A percentile compares a stretch with the other conserved stretches of the same genome.
These are phyloP conservation scores for Geranium incanum DNA, from an alignment of 441 rosid species.

Conservation along the genomic window DNA sequence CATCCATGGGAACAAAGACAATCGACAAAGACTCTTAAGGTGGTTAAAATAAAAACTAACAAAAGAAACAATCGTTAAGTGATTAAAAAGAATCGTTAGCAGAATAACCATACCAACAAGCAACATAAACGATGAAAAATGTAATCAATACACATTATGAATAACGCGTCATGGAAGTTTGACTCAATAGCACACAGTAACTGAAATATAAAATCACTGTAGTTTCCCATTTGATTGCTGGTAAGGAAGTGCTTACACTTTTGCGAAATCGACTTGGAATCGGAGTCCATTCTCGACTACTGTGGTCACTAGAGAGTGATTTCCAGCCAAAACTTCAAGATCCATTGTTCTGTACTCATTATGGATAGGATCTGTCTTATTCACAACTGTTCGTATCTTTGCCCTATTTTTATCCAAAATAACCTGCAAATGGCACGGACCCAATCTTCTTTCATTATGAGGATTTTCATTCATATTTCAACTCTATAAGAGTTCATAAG, in stretches of 20 bases:
- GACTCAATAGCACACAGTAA: background rate
- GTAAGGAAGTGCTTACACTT: constrained; percentile 48
- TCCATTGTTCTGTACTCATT: constrained; percentile 92
- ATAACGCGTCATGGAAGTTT: background rate
- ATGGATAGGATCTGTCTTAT: constrained; percentile 71
- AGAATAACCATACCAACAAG: background rate
- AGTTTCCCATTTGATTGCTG: constrained; percentile 14
- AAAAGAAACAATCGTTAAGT: background rate
- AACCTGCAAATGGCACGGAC: constrained; percentile 40
- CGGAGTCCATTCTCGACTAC: constrained; percentile 82
- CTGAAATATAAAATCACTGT: background rate
- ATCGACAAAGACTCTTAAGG: background rate
- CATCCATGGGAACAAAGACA: background rate
- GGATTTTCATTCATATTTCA: constrained; percentile 16
- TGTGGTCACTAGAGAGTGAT: constrained; percentile 71
- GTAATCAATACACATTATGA: background rate
- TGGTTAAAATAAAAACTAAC: background rate
- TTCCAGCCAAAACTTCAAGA: constrained; percentile 91
- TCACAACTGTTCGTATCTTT: constrained; percentile 81
- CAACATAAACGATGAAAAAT: background rate
- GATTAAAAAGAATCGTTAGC: background rate
- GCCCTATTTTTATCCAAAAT: constrained; percentile 83
- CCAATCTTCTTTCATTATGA: constrained; percentile 11
- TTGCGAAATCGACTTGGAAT: constrained; percentile 76
- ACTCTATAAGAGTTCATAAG: background rate